phyloP scores from a whole-genome alignment of 2,329 filamentous ascomycete genomes.

The Coniochaeta hoffmannii region DNA sequence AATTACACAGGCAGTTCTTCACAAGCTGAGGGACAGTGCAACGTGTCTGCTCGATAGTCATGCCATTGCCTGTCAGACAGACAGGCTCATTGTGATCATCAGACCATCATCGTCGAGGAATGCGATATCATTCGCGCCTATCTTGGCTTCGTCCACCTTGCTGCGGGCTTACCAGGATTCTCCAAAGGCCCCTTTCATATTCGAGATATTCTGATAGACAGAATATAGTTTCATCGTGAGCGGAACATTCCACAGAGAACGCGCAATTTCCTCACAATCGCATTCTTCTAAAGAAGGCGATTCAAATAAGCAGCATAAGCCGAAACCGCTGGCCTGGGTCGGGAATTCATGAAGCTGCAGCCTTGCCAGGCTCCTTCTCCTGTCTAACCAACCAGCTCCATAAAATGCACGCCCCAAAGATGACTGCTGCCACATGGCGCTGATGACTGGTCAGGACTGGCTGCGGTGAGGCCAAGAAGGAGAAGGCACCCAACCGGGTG shows the following conservation, averaged over 20 bases:
- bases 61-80: no score
- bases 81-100: not conserved
- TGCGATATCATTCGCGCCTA: not conserved
- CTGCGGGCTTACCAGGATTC: not conserved
- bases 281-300: not conserved
- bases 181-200: not conserved
- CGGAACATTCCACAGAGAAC: not conserved
- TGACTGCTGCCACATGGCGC: not conserved
- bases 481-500: not conserved
- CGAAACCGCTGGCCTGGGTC: not conserved
- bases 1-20: no score
- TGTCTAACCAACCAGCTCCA: not conserved
- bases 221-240: not conserved
- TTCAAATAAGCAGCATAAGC: not conserved
- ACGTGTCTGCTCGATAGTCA: no score
- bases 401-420: not conserved
- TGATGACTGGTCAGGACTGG: not conserved
- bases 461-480: not conserved
- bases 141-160: not conserved
- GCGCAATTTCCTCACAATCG: not conserved
- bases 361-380: not conserved
- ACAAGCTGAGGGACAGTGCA: no score
- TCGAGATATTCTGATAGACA: no score
- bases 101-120: not conserved
- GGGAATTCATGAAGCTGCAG: not conserved